Percentiles rank a stretch among this genome's conserved stretches.
phyloP scores from a whole-genome alignment of 495 filamentous ascomycete genomes.

The Annulohypoxylon nitens region DNA sequence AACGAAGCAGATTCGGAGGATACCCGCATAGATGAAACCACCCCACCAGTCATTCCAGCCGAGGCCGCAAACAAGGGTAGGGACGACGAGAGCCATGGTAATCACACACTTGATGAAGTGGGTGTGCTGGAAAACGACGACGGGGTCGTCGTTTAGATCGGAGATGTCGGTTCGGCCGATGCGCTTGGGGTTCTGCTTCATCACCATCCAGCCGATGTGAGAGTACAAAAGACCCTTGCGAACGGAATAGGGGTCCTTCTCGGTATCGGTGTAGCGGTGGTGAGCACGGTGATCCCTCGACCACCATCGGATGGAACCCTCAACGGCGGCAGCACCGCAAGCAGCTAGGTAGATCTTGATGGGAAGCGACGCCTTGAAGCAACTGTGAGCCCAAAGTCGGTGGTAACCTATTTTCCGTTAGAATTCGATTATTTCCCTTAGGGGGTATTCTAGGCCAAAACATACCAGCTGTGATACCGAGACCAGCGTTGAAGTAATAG shows the following conservation, averaged over 20 bases:
- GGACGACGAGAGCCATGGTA: conserved; percentile 88
- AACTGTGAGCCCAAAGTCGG: conserved; percentile 94
- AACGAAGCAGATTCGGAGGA: conserved; percentile 95
- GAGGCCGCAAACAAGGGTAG: conserved; percentile 84
- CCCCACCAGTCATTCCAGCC: conserved; percentile 92
- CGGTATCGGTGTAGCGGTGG: conserved; percentile 98
- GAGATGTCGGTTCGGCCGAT: conserved; percentile 97
- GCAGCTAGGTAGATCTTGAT: conserved; percentile 93
- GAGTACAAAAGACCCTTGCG: conserved; percentile 98
- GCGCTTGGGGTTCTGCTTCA: conserved; percentile 94
- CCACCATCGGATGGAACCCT: conserved; percentile 99
- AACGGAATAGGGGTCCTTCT: conserved; percentile 99
- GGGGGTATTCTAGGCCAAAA: conserved; percentile 9
- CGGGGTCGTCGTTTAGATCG: conserved; percentile 93
- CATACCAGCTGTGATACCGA: conserved; percentile 89
- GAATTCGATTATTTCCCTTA: conserved; percentile 5
- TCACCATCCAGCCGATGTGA: conserved; percentile 93
- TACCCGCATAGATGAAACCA: conserved; percentile 94
- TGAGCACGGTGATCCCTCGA: conserved; percentile 95
- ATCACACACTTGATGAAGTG: conserved; percentile 92
- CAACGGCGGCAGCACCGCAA: conserved; percentile 93
- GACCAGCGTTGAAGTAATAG: conserved; percentile 93
- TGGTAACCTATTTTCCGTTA: conserved; percentile 75
- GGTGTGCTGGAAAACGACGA: conserved; percentile 95
- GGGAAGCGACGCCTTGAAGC: conserved; percentile 89